Evolutionary conservation across 2,329 filamentous ascomycete species (phyloP).

Genomic region (Juglanconis sp.): DNA sequence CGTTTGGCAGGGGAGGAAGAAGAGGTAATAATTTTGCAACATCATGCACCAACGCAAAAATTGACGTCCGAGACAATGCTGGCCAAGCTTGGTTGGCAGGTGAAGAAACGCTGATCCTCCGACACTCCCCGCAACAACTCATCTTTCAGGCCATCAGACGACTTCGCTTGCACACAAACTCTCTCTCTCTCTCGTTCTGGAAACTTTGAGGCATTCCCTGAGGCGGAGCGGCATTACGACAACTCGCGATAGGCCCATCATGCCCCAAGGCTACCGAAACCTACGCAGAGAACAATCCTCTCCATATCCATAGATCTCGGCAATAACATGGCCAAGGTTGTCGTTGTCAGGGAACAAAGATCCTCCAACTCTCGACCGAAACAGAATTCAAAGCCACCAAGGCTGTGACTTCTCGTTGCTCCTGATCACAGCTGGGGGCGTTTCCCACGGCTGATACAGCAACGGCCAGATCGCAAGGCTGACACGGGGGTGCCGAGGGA

Average conservation of each 20-base stretch:
- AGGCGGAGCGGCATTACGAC: too few species aligned
- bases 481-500: neutral
- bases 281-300: neutral
- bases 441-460: too few species aligned
- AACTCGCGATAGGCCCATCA: too few species aligned
- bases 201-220: too few species aligned
- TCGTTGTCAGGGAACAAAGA: neutral
- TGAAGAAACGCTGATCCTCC: neutral
- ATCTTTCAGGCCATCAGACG: neutral
- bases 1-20: neutral
- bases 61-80: neutral
- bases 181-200: too few species aligned
- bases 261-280: neutral
- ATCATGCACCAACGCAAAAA: neutral
- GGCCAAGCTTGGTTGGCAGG: neutral
- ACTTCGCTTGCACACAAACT: too few species aligned
- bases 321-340: too few species aligned
- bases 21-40: neutral
- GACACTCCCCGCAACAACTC: too few species aligned
- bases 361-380: neutral
- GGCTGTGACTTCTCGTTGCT: too few species aligned
- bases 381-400: neutral
- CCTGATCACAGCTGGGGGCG: too few species aligned
- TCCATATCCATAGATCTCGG: too few species aligned
- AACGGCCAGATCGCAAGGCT: too few species aligned